phyloP scores from a whole-genome alignment of 305 asterid species.

The Solanum hybrid region DNA sequence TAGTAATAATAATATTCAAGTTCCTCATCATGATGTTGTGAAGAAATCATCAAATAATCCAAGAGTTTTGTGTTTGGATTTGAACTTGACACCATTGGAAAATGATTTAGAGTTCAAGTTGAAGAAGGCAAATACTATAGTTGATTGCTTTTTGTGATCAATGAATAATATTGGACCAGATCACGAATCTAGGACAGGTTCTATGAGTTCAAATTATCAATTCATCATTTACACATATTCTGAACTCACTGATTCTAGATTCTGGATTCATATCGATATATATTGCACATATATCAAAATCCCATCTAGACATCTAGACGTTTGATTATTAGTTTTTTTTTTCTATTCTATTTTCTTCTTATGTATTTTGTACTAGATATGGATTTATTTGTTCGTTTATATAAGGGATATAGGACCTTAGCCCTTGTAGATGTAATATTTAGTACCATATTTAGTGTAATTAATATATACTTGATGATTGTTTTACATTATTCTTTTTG shows the following conservation, averaged over 20 bases:
- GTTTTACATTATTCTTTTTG: background rate
- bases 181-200: too few relatives aligned
- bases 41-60: slow-evolving; percentile 1
- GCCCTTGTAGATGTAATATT: background rate
- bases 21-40: background rate
- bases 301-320: background rate
- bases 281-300: background rate
- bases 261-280: too few relatives aligned
- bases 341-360: background rate
- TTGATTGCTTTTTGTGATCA: slow-evolving; percentile 6
- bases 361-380: background rate
- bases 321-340: too few relatives aligned
- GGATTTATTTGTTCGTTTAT: background rate
- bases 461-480: background rate
- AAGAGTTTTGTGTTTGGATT: slow-evolving; percentile 25
- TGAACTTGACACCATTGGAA: slow-evolving; percentile 33
- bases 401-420: background rate
- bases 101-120: slow-evolving; percentile 24
- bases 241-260: background rate
- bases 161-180: background rate
- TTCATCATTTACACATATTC: background rate
- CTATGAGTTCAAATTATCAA: background rate
- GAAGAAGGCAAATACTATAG: slow-evolving; percentile 17
- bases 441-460: background rate
- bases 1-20: background rate